phyloP scores from a whole-genome alignment of 1,284 basidiomycete genomes.

The Puccinia hordei region DNA sequence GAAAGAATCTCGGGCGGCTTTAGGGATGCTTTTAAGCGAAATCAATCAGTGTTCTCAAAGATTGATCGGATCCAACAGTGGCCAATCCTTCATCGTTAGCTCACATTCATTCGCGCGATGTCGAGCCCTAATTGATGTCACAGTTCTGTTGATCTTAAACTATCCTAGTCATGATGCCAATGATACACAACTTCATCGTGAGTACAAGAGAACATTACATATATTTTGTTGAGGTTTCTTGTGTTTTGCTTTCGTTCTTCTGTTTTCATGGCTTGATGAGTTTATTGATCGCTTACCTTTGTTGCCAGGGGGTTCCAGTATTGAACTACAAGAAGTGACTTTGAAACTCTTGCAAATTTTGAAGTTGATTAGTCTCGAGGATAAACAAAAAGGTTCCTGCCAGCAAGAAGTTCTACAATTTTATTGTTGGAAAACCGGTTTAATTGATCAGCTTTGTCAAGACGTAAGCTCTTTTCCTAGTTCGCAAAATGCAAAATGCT shows the following conservation, averaged over 20 bases:
- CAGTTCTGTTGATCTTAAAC: slow-evolving; percentile 7
- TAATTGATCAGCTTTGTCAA: slow-evolving; percentile 32
- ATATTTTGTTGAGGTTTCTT: too few species aligned
- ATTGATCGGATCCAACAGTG: neutral
- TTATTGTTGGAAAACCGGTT: slow-evolving; percentile 23
- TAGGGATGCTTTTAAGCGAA: slow-evolving; percentile 17
- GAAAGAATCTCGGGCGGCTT: neutral
- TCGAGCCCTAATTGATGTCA: slow-evolving; percentile 7
- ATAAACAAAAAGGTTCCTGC: neutral
- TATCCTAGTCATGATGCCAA: slow-evolving; percentile 9
- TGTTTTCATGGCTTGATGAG: neutral
- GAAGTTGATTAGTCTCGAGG: neutral
- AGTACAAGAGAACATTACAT: neutral
- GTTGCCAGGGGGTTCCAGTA: neutral
- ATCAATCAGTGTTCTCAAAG: neutral
- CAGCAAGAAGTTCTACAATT: neutral
- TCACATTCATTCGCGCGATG: neutral
- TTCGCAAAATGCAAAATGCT: neutral
- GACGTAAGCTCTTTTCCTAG: neutral
- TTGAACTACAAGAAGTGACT: slow-evolving; percentile 17
- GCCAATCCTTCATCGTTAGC: neutral
- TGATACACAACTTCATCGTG: slow-evolving; percentile 6
- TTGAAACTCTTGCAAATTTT: slow-evolving; percentile 26
- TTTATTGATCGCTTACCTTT: neutral
- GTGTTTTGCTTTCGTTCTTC: too few species aligned